A percentile compares a stretch with the other conserved stretches of the same genome.
Conservation (phyloP, 345 rosid genomes). For the Murraya koenigii region DNA sequence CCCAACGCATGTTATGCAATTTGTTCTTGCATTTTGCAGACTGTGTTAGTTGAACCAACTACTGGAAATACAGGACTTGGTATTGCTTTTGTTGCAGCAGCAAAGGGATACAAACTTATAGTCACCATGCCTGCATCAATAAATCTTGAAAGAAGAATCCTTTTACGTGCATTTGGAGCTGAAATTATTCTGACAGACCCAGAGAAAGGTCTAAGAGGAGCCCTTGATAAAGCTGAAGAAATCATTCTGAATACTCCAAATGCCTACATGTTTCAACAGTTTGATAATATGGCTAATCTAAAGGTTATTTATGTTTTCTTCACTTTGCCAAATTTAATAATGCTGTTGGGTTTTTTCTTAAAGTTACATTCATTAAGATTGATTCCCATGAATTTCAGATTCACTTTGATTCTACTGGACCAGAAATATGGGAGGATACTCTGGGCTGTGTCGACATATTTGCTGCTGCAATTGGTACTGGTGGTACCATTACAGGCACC, state of each 20-base stretch:
- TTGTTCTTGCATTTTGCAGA: constrained; percentile 43
- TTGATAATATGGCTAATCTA: constrained; percentile 68
- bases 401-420: constrained; percentile 92
- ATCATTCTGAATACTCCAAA: constrained; percentile 61
- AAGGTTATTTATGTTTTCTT: constrained; percentile 41
- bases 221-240: constrained; percentile 86
- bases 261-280: constrained; percentile 78
- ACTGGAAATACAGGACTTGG: constrained; percentile 92
- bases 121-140: constrained; percentile 93
- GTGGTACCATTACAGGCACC: constrained; percentile 86
- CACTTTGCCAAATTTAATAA: neutral
- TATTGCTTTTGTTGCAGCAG: constrained; percentile 87
- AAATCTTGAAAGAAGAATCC: constrained; percentile 74
- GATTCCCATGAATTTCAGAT: constrained; percentile 44
- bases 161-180: constrained; percentile 86
- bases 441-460: constrained; percentile 65
- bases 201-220: constrained; percentile 83
- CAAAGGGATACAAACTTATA: constrained; percentile 77
- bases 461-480: constrained; percentile 91
- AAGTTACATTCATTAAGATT: neutral
- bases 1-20: neutral
- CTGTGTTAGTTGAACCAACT: constrained; percentile 73
- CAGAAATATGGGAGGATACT: constrained; percentile 96
- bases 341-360: neutral
- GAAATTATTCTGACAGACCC: constrained; percentile 81